Conservation (phyloP, 768 basidiomycete species). For the Amanita pseudoporphyria region DNA sequence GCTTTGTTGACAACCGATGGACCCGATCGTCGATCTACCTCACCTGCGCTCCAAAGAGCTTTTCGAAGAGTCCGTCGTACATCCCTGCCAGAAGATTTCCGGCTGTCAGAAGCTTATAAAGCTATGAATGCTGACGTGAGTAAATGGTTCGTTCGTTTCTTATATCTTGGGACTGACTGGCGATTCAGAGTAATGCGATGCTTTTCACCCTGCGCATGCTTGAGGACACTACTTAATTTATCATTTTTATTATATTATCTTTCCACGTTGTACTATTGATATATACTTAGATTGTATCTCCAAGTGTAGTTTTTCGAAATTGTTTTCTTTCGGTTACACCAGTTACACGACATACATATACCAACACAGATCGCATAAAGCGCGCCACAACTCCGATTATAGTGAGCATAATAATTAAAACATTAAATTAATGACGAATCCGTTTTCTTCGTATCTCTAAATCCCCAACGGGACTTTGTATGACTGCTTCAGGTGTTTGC, state of each 20-base stretch:
- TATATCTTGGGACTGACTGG: background rate
- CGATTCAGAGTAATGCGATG: conserved; percentile 31
- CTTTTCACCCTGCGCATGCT: conserved; percentile 37
- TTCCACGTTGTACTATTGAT: no score
- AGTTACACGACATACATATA: conserved; percentile 5
- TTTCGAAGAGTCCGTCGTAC: conserved; percentile 19
- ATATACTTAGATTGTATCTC: background rate
- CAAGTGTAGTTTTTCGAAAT: background rate
- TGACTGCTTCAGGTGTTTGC: conserved; percentile 13
- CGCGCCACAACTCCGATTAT: conserved; percentile 17
- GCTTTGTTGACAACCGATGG: conserved; percentile 9
- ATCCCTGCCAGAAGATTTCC: conserved; percentile 33
- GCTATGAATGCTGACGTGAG: conserved; percentile 39
- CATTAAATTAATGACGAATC: conserved; percentile 40
- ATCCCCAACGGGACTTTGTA: conserved; percentile 22
- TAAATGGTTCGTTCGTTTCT: conserved; percentile 6
- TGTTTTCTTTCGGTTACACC: background rate
- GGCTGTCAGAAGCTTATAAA: conserved; percentile 30
- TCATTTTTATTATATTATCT: background rate
- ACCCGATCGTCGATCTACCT: background rate
- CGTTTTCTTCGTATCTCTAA: conserved; percentile 58
- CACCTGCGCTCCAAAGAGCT: background rate
- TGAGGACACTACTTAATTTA: conserved; percentile 13
- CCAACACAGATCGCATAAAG: conserved; percentile 7
- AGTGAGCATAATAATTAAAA: conserved; percentile 14